phyloP scores from a whole-genome alignment of 306 rosid species.

The Styphnolobium japonicum region DNA sequence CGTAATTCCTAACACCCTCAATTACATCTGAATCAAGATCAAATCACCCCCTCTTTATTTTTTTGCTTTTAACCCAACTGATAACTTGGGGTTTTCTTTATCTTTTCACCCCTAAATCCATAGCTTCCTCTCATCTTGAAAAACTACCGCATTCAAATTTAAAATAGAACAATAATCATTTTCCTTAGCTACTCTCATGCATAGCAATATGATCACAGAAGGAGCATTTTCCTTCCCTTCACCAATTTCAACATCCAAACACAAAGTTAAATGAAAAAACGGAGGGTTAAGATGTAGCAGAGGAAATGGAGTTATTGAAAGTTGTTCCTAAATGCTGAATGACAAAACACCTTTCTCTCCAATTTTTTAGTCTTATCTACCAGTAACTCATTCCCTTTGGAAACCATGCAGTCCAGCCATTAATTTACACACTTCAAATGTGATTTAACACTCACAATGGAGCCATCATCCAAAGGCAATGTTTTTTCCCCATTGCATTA shows the following conservation, averaged over 20 bases:
- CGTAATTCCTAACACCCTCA: no score
- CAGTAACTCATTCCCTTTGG: constrained; percentile 52
- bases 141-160: neutral
- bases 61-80: no score
- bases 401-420: constrained; percentile 75
- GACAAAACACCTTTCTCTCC: constrained; percentile 90
- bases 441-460: constrained; percentile 77
- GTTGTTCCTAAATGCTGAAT: constrained; percentile 94
- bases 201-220: constrained; percentile 16
- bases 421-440: constrained; percentile 88
- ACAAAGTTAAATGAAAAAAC: neutral
- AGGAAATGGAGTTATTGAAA: constrained; percentile 47
- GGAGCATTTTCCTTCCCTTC: constrained; percentile 28
- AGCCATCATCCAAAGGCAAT: constrained; percentile 70
- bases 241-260: neutral
- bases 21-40: no score
- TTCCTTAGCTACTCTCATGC: neutral
- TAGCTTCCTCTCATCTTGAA: no score
- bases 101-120: no score
- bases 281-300: constrained; percentile 33
- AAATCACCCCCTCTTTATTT: no score
- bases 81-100: no score
- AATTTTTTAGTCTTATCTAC: constrained; percentile 62
- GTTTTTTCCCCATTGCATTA: constrained; percentile 42
- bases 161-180: constrained; percentile 20